Evolutionary conservation across 331 rosid species (phyloP), one percentile per base, ranked within the genome.

Genomic region (Stylosanthes scabra): DNA sequence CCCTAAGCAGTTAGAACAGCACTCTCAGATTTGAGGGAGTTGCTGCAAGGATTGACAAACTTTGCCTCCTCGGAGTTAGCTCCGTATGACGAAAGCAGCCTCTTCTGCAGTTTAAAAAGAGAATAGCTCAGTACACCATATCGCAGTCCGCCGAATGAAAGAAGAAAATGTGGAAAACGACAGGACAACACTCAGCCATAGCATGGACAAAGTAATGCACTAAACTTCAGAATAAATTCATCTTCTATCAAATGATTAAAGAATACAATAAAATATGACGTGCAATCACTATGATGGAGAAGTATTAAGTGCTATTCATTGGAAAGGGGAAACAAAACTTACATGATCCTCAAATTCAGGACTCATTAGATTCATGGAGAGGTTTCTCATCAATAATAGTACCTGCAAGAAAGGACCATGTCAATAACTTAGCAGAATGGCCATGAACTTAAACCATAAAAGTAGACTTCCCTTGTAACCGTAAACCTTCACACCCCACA

Each of bases 321-420:
- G 46, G 39, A 34, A 34, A 34, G 39, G 39, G 71, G 42, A 11
- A 49, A 57, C 15, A 34, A 59, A 73, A 74, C 96, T 90, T 83
- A 90, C 99, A 79, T 90, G 89, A 77, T 83, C 83, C 79, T 90
- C 85, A 75, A 91, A 90, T 65, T 87, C 85, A 0, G 99, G 97
- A 64, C 92, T 91, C 55, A n/a, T 76, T 77, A 94, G 83, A 81
- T 94, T 94, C 76, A 86, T 50, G 51, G 93, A 78, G 71, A 94
- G 93, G 51, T 91, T 91, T 78, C 74, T 87, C 97, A 94, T 91
- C 86, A 94, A 86, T 74, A 85, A 42, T 80, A 90, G 74, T 40
- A 82, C 91, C 99, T 91, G 89, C 68, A 54, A 78, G 78, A 72
- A 71, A 72, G 71, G 45, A 13, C 60, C 45, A 11, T 41, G 62